These are phyloP conservation scores for Benincasa hispida DNA, from an alignment of 306 rosid species.

Conservation along the genomic window DNA sequence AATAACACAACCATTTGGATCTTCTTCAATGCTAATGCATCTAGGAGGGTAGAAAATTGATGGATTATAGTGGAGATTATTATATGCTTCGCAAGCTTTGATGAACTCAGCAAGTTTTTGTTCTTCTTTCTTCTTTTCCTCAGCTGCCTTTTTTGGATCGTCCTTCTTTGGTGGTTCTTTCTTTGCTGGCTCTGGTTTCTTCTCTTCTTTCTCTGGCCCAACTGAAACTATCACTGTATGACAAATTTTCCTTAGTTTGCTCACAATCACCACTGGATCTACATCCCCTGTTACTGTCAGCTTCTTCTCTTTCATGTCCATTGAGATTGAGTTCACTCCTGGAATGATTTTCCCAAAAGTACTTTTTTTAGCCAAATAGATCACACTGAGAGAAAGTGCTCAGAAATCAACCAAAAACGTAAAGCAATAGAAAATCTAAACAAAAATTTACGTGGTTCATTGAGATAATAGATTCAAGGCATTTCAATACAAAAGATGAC, in stretches of 20 bases:
- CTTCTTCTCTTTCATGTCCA: constrained; percentile 8
- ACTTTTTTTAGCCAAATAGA: neutral
- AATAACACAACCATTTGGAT: constrained; percentile 10
- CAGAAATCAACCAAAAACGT: no score
- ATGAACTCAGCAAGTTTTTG: neutral
- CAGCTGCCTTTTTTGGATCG: neutral
- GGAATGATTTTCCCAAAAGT: neutral
- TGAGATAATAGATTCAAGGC: no score
- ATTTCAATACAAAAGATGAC: no score
- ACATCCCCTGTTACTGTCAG: constrained; percentile 4
- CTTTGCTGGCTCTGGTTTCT: neutral
- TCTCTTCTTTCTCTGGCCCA: constrained; percentile 9
- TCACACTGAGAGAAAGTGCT: neutral
- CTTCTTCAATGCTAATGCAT: neutral
- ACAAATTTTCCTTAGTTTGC: neutral
- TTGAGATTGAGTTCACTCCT: constrained; percentile 6
- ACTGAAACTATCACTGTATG: neutral
- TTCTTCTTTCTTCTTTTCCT: neutral
- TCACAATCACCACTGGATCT: neutral
- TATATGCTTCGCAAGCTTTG: neutral
- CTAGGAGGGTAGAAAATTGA: neutral
- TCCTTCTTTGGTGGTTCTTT: neutral
- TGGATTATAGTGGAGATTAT: neutral
- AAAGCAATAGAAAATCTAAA: no score
- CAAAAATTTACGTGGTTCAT: no score